Evolutionary conservation across 345 rosid species (phyloP).

Genomic region (Salix brachista): DNA sequence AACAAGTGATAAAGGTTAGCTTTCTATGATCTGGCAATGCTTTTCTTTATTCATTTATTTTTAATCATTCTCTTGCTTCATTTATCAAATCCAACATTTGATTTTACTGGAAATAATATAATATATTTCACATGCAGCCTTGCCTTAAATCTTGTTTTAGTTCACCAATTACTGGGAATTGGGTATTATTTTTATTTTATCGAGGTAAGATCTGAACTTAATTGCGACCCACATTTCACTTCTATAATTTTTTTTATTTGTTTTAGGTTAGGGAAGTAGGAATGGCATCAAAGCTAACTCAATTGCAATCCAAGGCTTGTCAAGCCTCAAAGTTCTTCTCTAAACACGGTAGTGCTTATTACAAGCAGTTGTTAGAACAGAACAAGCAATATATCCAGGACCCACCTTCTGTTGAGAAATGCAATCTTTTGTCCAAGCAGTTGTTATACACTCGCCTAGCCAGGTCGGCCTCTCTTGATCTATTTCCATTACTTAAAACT

Average conservation of each 20-base stretch:
- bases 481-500: neutral
- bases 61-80: no score
- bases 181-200: neutral
- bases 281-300: conserved; percentile 59
- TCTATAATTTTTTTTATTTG: no score
- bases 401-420: conserved; percentile 59
- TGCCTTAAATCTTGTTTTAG: no score
- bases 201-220: neutral
- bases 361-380: conserved; percentile 59
- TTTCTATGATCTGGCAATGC: neutral
- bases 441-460: conserved; percentile 71
- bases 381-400: conserved; percentile 64
- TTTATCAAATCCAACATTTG: no score
- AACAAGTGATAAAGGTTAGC: neutral
- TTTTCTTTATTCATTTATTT: neutral
- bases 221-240: neutral
- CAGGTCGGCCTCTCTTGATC: conserved; percentile 33
- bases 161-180: neutral
- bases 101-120: no score
- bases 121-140: no score
- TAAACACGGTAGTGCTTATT: conserved; percentile 46
- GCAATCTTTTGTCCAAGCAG: conserved; percentile 54
- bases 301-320: conserved; percentile 56
- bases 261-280: neutral
- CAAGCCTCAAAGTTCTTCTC: conserved; percentile 52